Evolutionary conservation across 192 early-diverging fungal genomes (phyloP).

Genomic region (Physocladia obscura): DNA sequence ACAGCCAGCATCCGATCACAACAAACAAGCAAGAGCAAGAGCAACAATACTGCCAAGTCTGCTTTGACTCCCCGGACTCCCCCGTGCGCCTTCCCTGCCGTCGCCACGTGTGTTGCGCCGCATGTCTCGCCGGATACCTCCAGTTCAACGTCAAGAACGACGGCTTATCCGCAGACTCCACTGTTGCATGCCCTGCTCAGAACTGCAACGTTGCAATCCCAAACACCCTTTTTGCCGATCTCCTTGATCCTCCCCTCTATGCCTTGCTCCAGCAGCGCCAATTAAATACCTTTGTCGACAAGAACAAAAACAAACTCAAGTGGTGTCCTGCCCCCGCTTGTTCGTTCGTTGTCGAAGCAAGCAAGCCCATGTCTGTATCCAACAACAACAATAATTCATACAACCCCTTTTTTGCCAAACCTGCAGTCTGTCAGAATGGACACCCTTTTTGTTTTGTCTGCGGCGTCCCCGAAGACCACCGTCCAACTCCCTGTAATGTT

Average conservation of each 20-base stretch:
- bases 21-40: neutral
- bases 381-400: slow-evolving; percentile 36
- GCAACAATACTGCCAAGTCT: neutral
- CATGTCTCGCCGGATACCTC: slow-evolving; percentile 85
- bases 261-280: slow-evolving; percentile 70
- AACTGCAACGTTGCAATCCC: slow-evolving; percentile 81
- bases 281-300: slow-evolving; percentile 90
- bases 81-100: slow-evolving; percentile 69
- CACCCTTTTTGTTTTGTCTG: slow-evolving; percentile 92
- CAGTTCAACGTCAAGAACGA: slow-evolving; percentile 81
- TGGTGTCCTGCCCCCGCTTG: slow-evolving; percentile 98
- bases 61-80: slow-evolving; percentile 88
- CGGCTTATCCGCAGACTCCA: slow-evolving; percentile 77
- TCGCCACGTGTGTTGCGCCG: slow-evolving; percentile 82
- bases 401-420: slow-evolving; percentile 59
- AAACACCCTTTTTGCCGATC: slow-evolving; percentile 68
- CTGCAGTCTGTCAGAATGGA: slow-evolving; percentile 86
- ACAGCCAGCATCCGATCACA: neutral
- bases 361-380: neutral
- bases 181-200: slow-evolving; percentile 75
- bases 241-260: slow-evolving; percentile 59
- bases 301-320: slow-evolving; percentile 66
- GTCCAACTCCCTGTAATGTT: slow-evolving; percentile 81
- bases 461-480: slow-evolving; percentile 70
- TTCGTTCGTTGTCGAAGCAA: neutral